Evolutionary conservation across 75 land plant species (phyloP).

Genomic region (Pinus tabuliformis): DNA sequence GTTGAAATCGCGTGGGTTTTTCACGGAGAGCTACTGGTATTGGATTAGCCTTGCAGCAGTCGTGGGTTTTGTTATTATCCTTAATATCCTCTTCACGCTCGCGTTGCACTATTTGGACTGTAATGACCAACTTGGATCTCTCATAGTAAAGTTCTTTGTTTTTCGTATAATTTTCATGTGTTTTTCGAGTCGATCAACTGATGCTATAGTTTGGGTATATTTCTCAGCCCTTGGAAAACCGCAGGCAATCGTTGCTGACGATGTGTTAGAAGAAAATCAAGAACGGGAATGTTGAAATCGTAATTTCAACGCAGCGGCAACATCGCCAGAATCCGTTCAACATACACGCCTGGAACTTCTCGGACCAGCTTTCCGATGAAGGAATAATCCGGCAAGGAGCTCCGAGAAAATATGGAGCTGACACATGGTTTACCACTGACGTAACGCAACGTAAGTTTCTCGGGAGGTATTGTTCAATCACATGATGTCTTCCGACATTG

Average conservation of each 20-base stretch:
- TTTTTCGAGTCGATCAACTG: neutral
- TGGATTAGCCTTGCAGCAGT: conserved; percentile 54
- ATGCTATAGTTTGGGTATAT: neutral
- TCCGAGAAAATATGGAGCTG: too few relatives aligned
- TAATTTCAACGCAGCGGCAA: too few relatives aligned
- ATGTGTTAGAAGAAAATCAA: conserved; percentile 25
- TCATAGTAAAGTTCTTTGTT: conserved; percentile 26
- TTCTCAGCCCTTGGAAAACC: conserved; percentile 45
- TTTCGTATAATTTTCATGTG: conserved; percentile 15
- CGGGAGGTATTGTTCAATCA: too few relatives aligned
- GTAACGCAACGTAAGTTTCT: too few relatives aligned
- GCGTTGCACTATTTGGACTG: conserved; percentile 16
- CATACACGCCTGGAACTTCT: too few relatives aligned
- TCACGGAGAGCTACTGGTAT: conserved; percentile 48
- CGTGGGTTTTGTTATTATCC: conserved; percentile 40
- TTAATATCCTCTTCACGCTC: conserved; percentile 40
- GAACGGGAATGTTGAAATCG: too few relatives aligned
- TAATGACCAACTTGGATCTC: conserved; percentile 1
- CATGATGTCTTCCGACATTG: too few relatives aligned
- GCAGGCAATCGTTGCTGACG: conserved; percentile 46
- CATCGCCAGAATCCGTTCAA: too few relatives aligned
- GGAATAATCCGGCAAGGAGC: too few relatives aligned
- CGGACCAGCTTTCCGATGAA: too few relatives aligned
- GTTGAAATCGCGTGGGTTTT: conserved; percentile 53
- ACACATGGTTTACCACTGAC: too few relatives aligned